Conservation (phyloP, 768 basidiomycete genomes). For the Collybia sp. region DNA sequence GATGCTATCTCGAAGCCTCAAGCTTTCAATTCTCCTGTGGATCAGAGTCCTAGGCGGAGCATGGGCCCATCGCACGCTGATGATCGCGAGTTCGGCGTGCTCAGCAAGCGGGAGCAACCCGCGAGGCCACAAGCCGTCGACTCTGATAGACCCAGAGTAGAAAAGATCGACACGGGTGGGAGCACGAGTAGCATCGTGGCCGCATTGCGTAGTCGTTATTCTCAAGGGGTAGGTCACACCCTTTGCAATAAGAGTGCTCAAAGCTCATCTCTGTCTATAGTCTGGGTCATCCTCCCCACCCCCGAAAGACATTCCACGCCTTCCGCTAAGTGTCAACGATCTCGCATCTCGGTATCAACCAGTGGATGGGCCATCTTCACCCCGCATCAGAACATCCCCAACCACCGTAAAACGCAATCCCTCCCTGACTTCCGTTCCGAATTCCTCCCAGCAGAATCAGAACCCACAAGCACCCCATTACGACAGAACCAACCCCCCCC, state of each 20-base stretch:
- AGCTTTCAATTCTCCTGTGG: background rate
- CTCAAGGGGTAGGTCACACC: constrained; percentile 41
- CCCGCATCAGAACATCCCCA: constrained; percentile 29
- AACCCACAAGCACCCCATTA: no score
- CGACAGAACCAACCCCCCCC: constrained; percentile 14
- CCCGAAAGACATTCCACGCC: constrained; percentile 56
- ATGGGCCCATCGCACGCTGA: constrained; percentile 13
- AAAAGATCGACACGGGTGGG: constrained; percentile 48
- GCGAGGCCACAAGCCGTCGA: background rate
- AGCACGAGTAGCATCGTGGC: constrained; percentile 62
- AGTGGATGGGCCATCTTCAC: constrained; percentile 35
- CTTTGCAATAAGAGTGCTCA: constrained; percentile 3
- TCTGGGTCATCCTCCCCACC: constrained; percentile 47
- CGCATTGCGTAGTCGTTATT: constrained; percentile 62
- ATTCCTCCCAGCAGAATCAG: no score
- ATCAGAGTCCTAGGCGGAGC: background rate
- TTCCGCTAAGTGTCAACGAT: constrained; percentile 59
- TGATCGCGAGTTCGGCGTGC: constrained; percentile 29
- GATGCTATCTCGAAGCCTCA: background rate
- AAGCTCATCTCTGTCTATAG: constrained; percentile 21
- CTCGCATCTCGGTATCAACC: constrained; percentile 61
- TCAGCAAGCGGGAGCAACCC: no score
- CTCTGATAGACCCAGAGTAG: constrained; percentile 22
- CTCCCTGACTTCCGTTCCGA: no score
- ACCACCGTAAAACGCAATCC: constrained; percentile 12